Conservation (phyloP, 148 eudicot genomes). For the Dianthus caryophyllus region DNA sequence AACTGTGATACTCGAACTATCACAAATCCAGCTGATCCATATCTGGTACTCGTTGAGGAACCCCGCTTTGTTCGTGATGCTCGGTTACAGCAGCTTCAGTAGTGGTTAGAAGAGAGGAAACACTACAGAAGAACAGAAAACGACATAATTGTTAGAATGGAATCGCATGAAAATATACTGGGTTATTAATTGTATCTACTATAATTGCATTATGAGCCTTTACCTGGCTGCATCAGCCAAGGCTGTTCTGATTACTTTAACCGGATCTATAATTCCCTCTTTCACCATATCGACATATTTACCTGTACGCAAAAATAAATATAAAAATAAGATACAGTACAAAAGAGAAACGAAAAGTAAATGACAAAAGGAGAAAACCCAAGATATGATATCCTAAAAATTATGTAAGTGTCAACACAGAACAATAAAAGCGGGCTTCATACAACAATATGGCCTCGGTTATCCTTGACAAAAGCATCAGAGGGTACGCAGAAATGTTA, state of each 20-base stretch:
- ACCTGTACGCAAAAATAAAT: slow-evolving; percentile 34
- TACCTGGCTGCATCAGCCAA: slow-evolving; percentile 95
- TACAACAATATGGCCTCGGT: too few relatives aligned
- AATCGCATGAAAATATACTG: neutral
- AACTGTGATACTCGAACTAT: neutral
- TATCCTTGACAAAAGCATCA: too few relatives aligned
- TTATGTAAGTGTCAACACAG: neutral
- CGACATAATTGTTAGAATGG: neutral
- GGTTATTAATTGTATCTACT: neutral
- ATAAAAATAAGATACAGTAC: neutral
- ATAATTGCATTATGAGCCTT: slow-evolving; percentile 3
- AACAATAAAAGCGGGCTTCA: too few relatives aligned
- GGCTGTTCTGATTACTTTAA: slow-evolving; percentile 90
- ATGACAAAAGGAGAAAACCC: neutral
- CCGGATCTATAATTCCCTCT: slow-evolving; percentile 92
- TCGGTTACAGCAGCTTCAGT: slow-evolving; percentile 71
- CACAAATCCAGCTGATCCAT: slow-evolving; percentile 59
- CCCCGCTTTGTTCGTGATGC: slow-evolving; percentile 46
- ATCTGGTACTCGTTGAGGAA: slow-evolving; percentile 63
- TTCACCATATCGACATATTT: slow-evolving; percentile 80
- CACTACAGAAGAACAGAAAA: slow-evolving; percentile 36
- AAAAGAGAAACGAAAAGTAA: neutral
- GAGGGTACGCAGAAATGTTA: too few relatives aligned
- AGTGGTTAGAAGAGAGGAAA: slow-evolving; percentile 75
- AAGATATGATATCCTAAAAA: neutral